Evolutionary conservation across 331 rosid genomes (phyloP).

Genomic region (Spiraea crenata): DNA sequence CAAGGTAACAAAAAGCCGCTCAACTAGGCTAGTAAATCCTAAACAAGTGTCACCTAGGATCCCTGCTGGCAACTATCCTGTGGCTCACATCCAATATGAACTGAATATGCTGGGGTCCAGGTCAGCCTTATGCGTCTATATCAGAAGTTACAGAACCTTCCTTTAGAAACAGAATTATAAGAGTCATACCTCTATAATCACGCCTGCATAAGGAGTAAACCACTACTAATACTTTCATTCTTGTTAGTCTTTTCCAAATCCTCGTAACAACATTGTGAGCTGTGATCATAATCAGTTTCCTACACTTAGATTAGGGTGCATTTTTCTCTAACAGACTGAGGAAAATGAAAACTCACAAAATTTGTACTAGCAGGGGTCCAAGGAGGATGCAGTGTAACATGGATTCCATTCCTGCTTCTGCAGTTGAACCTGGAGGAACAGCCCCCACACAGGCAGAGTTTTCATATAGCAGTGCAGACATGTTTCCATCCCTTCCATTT

Average conservation of each 20-base stretch:
- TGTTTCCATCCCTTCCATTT: constrained; percentile 60
- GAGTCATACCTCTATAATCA: not conserved
- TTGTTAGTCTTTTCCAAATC: not conserved
- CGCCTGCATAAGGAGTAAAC: not conserved
- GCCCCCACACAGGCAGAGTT: constrained; percentile 83
- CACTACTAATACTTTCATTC: not conserved
- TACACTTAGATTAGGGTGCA: constrained; percentile 3
- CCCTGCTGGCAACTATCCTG: constrained; percentile 84
- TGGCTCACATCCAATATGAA: constrained; percentile 86
- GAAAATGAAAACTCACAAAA: constrained; percentile 21
- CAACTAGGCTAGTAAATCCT: constrained; percentile 74
- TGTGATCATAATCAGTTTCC: not conserved
- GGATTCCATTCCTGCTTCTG: constrained; percentile 73
- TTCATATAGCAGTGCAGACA: constrained; percentile 46
- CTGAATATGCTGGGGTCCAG: constrained; percentile 95
- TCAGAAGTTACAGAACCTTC: not conserved
- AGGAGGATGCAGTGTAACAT: constrained; percentile 91
- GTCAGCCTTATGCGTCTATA: constrained; percentile 39
- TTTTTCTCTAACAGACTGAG: not conserved
- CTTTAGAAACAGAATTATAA: not conserved
- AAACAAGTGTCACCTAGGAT: constrained; percentile 83
- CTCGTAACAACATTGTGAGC: not conserved
- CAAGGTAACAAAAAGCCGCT: constrained; percentile 70
- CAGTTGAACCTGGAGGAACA: constrained; percentile 81
- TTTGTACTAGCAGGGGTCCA: constrained; percentile 70